Evolutionary conservation across 495 filamentous ascomycete genomes (phyloP).

Genomic region (Amphirosellinia nigrospora): DNA sequence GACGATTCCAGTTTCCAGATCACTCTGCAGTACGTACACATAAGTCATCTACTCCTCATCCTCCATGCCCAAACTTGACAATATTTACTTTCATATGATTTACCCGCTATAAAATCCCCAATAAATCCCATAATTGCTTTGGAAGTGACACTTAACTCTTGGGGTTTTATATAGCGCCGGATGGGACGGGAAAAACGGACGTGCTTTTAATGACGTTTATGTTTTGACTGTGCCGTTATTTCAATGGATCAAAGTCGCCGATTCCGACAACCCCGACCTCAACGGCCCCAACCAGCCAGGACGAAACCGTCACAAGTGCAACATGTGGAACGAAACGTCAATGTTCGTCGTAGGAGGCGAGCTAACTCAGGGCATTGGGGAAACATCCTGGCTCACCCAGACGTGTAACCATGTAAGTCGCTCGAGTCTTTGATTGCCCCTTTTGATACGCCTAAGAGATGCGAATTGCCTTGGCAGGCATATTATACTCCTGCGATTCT

Average conservation of each 20-base stretch:
- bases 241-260: slow-evolving; percentile 57
- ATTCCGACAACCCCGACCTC: slow-evolving; percentile 41
- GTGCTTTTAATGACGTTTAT: slow-evolving; percentile 62
- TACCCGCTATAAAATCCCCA: neutral
- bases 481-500: no score
- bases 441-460: no score
- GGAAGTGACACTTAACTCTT: neutral
- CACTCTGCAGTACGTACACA: slow-evolving; percentile 43
- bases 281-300: slow-evolving; percentile 37
- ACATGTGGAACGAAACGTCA: slow-evolving; percentile 36
- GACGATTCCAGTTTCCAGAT: slow-evolving; percentile 54
- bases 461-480: no score
- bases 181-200: slow-evolving; percentile 28
- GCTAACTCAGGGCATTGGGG: slow-evolving; percentile 35
- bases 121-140: neutral
- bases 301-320: slow-evolving; percentile 33
- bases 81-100: neutral
- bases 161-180: slow-evolving; percentile 41
- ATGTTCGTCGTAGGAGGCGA: slow-evolving; percentile 57
- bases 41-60: neutral
- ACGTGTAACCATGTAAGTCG: slow-evolving; percentile 47
- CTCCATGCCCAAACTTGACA: neutral
- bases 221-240: slow-evolving; percentile 64
- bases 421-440: no score
- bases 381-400: slow-evolving; percentile 39